Conservation (phyloP, 2,329 filamentous ascomycete genomes). For the Hypocreales sp. region DNA sequence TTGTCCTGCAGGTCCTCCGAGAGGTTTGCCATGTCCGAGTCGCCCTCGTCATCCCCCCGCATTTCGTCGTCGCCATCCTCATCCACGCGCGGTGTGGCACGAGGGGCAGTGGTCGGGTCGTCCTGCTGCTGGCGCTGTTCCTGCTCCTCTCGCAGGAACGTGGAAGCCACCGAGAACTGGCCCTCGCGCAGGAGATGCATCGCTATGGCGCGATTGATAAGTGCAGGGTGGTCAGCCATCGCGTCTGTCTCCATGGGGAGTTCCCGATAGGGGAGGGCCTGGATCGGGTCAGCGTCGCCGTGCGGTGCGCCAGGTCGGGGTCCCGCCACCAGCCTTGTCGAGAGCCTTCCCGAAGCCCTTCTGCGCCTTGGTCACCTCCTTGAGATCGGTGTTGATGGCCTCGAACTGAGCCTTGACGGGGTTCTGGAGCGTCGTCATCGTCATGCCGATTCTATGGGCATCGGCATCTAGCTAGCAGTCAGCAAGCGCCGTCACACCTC, state of each 20-base stretch:
- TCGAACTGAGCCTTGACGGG: constrained; percentile 73
- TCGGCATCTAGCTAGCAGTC: constrained; percentile 21
- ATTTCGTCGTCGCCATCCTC: constrained; percentile 18
- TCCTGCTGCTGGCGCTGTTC: constrained; percentile 14
- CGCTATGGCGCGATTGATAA: constrained; percentile 86
- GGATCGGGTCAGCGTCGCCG: too few relatives aligned
- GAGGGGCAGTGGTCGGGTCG: constrained; percentile 5
- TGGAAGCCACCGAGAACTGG: constrained; percentile 75
- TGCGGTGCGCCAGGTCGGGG: too few relatives aligned
- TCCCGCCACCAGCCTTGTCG: constrained; percentile 60
- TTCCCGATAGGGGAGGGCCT: constrained; percentile 33
- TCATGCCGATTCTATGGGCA: constrained; percentile 49
- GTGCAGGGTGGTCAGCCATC: constrained; percentile 54
- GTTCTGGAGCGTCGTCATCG: constrained; percentile 72
- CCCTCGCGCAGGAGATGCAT: constrained; percentile 95
- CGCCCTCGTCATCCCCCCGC: constrained; percentile 10
- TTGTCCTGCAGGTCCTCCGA: constrained; percentile 52
- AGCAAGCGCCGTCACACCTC: too few relatives aligned
- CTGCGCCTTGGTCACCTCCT: constrained; percentile 67
- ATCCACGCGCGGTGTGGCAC: constrained; percentile 9
- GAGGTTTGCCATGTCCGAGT: constrained; percentile 11
- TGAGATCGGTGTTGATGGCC: constrained; percentile 63
- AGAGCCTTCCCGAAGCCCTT: constrained; percentile 75
- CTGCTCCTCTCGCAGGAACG: constrained; percentile 61
- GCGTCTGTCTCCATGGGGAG: constrained; percentile 70